A percentile compares a stretch with the other conserved stretches of the same genome.
phyloP scores from a whole-genome alignment of 352 stramenopile genomes.

The Globisporangium solare region DNA sequence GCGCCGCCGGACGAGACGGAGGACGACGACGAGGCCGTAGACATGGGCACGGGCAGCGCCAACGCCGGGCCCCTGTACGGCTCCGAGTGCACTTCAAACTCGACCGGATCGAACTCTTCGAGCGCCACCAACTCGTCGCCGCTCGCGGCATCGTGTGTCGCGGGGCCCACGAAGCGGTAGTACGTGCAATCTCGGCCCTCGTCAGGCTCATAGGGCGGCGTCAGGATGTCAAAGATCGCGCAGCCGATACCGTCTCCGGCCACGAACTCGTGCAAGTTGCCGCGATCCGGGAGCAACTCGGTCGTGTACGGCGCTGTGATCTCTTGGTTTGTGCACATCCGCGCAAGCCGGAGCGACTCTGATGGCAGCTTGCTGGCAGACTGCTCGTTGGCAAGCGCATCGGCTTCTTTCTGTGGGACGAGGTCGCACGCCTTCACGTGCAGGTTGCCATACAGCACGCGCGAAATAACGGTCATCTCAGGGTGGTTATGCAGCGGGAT shows the following conservation, averaged over 20 bases:
- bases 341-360: slow-evolving; percentile 20
- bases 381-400: not conserved
- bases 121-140: slow-evolving; percentile 22
- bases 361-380: not conserved
- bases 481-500: slow-evolving; percentile 84
- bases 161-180: slow-evolving; percentile 44
- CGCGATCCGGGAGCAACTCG: slow-evolving; percentile 58
- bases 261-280: slow-evolving; percentile 80
- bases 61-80: slow-evolving; percentile 43
- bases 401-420: slow-evolving; percentile 10
- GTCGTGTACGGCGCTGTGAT: slow-evolving; percentile 57
- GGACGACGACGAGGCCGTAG: slow-evolving; percentile 1
- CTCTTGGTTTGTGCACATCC: slow-evolving; percentile 33
- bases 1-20: not conserved
- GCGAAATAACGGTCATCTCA: slow-evolving; percentile 81
- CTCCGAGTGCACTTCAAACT: slow-evolving; percentile 56
- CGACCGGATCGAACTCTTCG: slow-evolving; percentile 39
- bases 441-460: slow-evolving; percentile 70
- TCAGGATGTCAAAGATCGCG: slow-evolving; percentile 84
- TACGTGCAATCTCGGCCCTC: slow-evolving; percentile 72
- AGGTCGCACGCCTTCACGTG: slow-evolving; percentile 66
- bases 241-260: slow-evolving; percentile 66
- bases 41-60: not conserved
- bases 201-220: slow-evolving; percentile 70
- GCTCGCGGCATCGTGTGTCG: slow-evolving; percentile 4